A percentile compares a stretch with the other conserved stretches of the same genome.
Evolutionary conservation across 2,329 filamentous ascomycete species (phyloP).

Genomic region (Monosporascus sp.): DNA sequence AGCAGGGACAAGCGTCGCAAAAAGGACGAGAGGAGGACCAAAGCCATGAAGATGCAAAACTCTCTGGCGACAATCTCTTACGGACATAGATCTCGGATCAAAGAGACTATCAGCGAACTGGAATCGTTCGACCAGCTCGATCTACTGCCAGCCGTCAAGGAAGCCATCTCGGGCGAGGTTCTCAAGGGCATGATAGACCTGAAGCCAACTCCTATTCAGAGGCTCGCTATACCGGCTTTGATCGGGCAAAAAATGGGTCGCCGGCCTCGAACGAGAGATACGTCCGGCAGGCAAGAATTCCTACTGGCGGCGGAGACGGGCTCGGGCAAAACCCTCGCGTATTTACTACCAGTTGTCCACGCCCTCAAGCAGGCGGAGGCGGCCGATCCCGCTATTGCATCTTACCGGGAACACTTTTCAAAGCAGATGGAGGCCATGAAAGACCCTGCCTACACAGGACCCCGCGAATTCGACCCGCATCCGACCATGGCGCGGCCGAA

Average conservation of each 20-base stretch:
- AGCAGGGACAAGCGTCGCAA: conserved; percentile 27
- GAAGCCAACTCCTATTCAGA: conserved; percentile 82
- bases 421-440: conserved; percentile 53
- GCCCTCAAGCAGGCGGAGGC: conserved; percentile 74
- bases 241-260: conserved; percentile 50
- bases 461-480: conserved; percentile 63
- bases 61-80: conserved; percentile 74
- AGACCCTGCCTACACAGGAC: conserved; percentile 49
- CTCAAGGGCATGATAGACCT: conserved; percentile 70
- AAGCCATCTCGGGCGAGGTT: conserved; percentile 66
- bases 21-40: conserved; percentile 52
- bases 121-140: conserved; percentile 78
- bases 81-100: conserved; percentile 45
- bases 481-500: conserved; percentile 73
- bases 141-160: conserved; percentile 64
- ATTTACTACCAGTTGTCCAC: conserved; percentile 79
- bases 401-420: conserved; percentile 50
- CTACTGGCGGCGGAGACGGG: conserved; percentile 93
- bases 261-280: conserved; percentile 24
- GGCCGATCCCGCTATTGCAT: conserved; percentile 51
- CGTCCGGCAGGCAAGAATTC: conserved; percentile 48
- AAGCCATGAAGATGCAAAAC: conserved; percentile 92
- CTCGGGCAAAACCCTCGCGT: conserved; percentile 93
- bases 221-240: conserved; percentile 78
- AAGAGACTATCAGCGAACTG: conserved; percentile 47